Conservation (phyloP, 257 asterid genomes). For the Linaria vulgaris region DNA sequence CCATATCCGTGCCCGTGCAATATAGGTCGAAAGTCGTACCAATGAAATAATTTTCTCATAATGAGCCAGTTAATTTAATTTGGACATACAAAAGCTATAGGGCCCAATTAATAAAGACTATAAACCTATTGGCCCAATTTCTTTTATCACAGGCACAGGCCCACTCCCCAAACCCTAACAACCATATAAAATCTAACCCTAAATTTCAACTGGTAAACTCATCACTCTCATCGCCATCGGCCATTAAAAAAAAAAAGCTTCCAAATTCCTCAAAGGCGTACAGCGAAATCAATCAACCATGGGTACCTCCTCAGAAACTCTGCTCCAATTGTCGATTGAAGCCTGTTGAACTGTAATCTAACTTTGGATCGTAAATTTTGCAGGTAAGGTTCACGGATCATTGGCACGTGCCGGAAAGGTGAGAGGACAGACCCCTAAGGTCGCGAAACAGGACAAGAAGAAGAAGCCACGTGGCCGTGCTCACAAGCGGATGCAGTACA, state of each 20-base stretch:
- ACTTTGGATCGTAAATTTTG: neutral
- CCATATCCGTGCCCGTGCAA: too few species aligned
- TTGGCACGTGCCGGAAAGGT: constrained; percentile 97
- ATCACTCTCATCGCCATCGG: neutral
- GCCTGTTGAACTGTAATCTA: neutral
- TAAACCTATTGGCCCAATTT: constrained; percentile 14
- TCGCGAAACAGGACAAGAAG: constrained; percentile 84
- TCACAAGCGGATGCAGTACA: constrained; percentile 87
- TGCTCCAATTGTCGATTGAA: neutral
- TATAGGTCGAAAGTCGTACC: too few species aligned
- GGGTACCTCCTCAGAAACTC: constrained; percentile 17
- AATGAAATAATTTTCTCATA: too few species aligned
- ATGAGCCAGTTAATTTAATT: too few species aligned
- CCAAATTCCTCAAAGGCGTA: neutral
- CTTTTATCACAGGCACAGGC: neutral
- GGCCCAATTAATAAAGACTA: too few species aligned
- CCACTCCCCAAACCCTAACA: neutral
- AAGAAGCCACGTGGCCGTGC: constrained; percentile 96
- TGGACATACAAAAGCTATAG: too few species aligned
- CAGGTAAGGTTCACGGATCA: constrained; percentile 97
- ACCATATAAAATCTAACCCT: neutral
- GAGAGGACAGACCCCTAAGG: constrained; percentile 88
- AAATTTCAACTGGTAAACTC: too few species aligned
- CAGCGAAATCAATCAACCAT: constrained; percentile 3
- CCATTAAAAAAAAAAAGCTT: too few species aligned